Evolutionary conservation across 345 rosid species (phyloP).

Genomic region (Bruguiera sexangula): DNA sequence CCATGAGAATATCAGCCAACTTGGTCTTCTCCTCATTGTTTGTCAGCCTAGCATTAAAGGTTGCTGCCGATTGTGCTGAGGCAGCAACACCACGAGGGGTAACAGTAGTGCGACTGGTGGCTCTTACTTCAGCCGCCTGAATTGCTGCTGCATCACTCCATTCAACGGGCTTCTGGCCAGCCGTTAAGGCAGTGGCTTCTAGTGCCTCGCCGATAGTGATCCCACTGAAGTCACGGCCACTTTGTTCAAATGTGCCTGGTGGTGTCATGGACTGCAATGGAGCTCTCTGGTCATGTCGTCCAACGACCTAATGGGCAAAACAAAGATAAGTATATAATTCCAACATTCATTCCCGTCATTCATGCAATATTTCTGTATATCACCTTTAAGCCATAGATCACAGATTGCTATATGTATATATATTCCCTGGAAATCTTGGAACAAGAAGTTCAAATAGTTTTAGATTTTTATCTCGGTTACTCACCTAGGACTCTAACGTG

Average conservation of each 20-base stretch:
- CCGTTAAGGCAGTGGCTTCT: slow-evolving; percentile 67
- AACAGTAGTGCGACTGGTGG: slow-evolving; percentile 63
- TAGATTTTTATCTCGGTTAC: no score
- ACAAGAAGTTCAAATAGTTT: no score
- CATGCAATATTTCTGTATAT: no score
- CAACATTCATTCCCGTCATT: neutral
- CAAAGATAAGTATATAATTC: neutral
- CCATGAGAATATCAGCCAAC: slow-evolving; percentile 59
- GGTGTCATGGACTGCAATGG: neutral
- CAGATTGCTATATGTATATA: no score
- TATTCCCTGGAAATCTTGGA: no score
- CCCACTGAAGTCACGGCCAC: slow-evolving; percentile 20
- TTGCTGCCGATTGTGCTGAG: slow-evolving; percentile 76
- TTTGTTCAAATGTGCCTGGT: neutral
- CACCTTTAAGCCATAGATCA: no score
- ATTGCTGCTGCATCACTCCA: slow-evolving; percentile 90
- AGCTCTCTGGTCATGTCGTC: slow-evolving; percentile 16
- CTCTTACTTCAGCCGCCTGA: slow-evolving; percentile 88
- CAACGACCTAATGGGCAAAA: slow-evolving; percentile 14
- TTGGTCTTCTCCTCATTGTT: slow-evolving; percentile 56
- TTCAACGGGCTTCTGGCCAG: slow-evolving; percentile 72
- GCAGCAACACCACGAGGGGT: slow-evolving; percentile 68
- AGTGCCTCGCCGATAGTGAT: slow-evolving; percentile 73
- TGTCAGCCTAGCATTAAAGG: slow-evolving; percentile 46
- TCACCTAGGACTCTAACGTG: no score